Evolutionary conservation across 768 basidiomycete genomes (phyloP).

Genomic region (Fibroporia radiculosa): DNA sequence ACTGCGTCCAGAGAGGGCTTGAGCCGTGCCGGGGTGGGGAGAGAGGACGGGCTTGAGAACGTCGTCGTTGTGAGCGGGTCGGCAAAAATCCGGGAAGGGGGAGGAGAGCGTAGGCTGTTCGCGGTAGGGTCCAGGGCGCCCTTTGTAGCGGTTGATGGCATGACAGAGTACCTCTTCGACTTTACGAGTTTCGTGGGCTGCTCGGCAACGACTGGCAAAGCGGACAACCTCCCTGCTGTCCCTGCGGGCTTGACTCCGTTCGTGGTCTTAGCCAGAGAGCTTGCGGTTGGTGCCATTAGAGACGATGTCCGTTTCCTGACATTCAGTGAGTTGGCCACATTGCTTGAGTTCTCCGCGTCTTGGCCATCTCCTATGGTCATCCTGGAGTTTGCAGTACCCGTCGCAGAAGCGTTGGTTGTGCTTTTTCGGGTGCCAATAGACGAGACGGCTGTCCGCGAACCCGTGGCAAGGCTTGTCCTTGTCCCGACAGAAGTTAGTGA

Average conservation of each 20-base stretch:
- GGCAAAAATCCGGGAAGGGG: slow-evolving; percentile 41
- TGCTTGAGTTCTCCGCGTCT: not conserved
- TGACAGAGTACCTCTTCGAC: slow-evolving; percentile 10
- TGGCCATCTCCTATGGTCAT: not conserved
- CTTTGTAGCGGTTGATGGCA: slow-evolving; percentile 9
- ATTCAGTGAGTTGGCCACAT: not conserved
- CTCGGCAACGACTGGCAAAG: slow-evolving; percentile 9
- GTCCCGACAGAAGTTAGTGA: slow-evolving; percentile 28
- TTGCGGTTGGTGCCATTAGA: slow-evolving; percentile 68
- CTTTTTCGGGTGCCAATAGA: slow-evolving; percentile 39
- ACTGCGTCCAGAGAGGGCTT: slow-evolving; percentile 24
- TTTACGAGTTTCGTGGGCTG: slow-evolving; percentile 4
- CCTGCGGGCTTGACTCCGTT: slow-evolving; percentile 3
- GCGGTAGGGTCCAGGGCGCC: slow-evolving; percentile 26
- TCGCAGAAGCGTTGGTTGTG: slow-evolving; percentile 4
- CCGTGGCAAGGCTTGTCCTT: slow-evolving; percentile 18
- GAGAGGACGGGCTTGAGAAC: slow-evolving; percentile 14
- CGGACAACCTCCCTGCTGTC: slow-evolving; percentile 7
- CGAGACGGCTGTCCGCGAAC: slow-evolving; percentile 25
- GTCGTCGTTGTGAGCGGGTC: slow-evolving; percentile 31
- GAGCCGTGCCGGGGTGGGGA: slow-evolving; percentile 10
- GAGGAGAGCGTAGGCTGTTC: slow-evolving; percentile 24
- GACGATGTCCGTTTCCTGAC: slow-evolving; percentile 28
- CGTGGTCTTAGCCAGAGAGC: slow-evolving; percentile 58
- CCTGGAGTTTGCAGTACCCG: not conserved